Percentiles rank a stretch among this genome's conserved stretches.
phyloP scores from a whole-genome alignment of 192 early-diverging fungal species.

The Phlyctochytrium bullatum region DNA sequence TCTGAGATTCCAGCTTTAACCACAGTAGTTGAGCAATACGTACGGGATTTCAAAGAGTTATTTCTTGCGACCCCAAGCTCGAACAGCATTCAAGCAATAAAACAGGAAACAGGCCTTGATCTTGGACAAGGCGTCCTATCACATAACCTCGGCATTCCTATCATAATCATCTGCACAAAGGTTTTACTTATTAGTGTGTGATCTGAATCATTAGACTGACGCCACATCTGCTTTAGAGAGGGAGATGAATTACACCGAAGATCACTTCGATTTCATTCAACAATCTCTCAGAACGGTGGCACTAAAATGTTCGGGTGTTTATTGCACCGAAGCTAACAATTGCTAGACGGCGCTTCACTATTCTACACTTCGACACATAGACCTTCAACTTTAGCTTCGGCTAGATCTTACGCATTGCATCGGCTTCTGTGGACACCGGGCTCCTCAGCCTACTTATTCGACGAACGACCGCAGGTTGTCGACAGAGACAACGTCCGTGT shows the following conservation, averaged over 20 bases:
- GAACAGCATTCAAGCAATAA: neutral
- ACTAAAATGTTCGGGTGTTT: conserved; percentile 69
- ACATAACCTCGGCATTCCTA: conserved; percentile 81
- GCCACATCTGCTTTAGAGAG: conserved; percentile 70
- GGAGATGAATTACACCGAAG: conserved; percentile 81
- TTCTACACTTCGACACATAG: conserved; percentile 84
- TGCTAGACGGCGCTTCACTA: conserved; percentile 79
- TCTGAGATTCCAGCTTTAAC: too few relatives aligned
- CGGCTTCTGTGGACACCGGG: conserved; percentile 49
- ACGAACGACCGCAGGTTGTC: conserved; percentile 71
- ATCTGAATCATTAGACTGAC: conserved; percentile 56
- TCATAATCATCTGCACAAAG: conserved; percentile 89
- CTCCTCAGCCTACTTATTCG: neutral
- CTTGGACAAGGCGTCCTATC: conserved; percentile 78
- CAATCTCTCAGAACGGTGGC: conserved; percentile 85
- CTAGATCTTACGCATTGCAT: conserved; percentile 82
- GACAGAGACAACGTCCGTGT: conserved; percentile 87
- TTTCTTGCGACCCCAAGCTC: neutral
- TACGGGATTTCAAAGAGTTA: conserved; percentile 71
- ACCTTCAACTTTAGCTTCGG: conserved; percentile 69
- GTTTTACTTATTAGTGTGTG: conserved; percentile 29
- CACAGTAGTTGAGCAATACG: conserved; percentile 60
- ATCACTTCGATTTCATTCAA: conserved; percentile 95
- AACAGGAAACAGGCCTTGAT: conserved; percentile 35
- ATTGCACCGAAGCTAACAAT: neutral